These are phyloP conservation scores for Pseudocercospora musae DNA, from an alignment of 2,329 filamentous ascomycete genomes.

Conservation along the genomic window DNA sequence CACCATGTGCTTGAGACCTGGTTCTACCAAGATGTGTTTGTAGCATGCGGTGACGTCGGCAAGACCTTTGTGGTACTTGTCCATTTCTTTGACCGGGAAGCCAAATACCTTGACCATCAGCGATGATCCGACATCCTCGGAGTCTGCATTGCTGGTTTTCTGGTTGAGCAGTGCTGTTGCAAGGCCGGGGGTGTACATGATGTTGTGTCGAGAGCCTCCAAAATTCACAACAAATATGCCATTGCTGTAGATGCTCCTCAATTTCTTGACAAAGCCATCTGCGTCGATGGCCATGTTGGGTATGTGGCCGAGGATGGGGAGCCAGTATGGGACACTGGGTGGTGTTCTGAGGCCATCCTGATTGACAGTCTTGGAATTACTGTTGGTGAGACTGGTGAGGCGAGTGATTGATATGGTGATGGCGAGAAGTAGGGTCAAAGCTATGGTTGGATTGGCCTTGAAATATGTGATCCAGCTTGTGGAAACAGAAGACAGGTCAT, in stretches of 20 bases:
- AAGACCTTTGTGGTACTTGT: conserved; percentile 36
- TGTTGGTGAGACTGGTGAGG: conserved; percentile 17
- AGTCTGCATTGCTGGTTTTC: conserved; percentile 33
- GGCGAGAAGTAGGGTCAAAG: conserved; percentile 5
- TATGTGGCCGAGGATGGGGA: conserved; percentile 57
- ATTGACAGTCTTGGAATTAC: conserved; percentile 10
- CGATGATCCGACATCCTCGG: conserved; percentile 26
- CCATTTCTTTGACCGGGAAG: conserved; percentile 37
- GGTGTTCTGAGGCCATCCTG: conserved; percentile 26
- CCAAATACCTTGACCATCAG: conserved; percentile 42
- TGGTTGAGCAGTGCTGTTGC: conserved; percentile 41
- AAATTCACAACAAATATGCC: conserved; percentile 50
- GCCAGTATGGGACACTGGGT: conserved; percentile 54
- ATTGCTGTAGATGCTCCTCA: conserved; percentile 39
- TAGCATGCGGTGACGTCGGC: conserved; percentile 36
- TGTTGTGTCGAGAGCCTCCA: conserved; percentile 49
- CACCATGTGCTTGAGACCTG: conserved; percentile 45
- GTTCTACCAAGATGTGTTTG: conserved; percentile 48
- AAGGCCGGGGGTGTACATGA: conserved; percentile 50
- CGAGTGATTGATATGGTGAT: conserved; percentile 17
- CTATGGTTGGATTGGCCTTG: background rate
- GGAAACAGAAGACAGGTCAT: background rate
- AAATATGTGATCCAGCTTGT: background rate
- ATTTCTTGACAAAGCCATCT: conserved; percentile 43
- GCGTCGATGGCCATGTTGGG: conserved; percentile 48